These are phyloP conservation scores for Hypoxylon fuscum DNA, from an alignment of 495 filamentous ascomycete species.

Conservation along the genomic window DNA sequence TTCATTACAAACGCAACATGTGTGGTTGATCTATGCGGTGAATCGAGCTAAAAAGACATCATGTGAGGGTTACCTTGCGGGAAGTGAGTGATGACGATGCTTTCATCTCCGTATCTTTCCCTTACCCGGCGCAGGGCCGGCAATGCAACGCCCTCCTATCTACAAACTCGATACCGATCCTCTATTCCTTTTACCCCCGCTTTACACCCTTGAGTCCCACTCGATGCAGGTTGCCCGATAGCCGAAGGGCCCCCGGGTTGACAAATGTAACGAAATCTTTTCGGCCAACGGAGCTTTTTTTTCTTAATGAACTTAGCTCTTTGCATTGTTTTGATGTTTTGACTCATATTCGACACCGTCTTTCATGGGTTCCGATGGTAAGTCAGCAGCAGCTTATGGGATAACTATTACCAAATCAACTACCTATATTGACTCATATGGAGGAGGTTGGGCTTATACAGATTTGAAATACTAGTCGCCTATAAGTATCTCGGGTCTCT, in stretches of 20 bases:
- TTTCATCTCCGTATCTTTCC: constrained; percentile 4
- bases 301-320: background rate
- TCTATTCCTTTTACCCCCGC: constrained; percentile 10
- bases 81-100: background rate
- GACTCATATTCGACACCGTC: too few relatives aligned
- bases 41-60: constrained; percentile 1
- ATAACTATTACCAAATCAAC: too few relatives aligned
- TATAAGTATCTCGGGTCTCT: too few relatives aligned
- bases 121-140: constrained; percentile 4
- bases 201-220: constrained; percentile 8
- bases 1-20: too few relatives aligned
- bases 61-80: background rate
- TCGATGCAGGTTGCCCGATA: constrained; percentile 13
- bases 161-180: background rate
- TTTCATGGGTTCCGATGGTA: too few relatives aligned
- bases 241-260: constrained; percentile 13
- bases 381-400: too few relatives aligned
- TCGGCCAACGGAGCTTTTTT: background rate
- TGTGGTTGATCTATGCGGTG: background rate
- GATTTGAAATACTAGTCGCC: too few relatives aligned
- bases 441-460: background rate
- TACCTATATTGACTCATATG: too few relatives aligned
- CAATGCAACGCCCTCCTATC: constrained; percentile 5
- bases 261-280: background rate
- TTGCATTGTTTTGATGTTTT: background rate